Base-by-base conservation (phyloP, 768 basidiomycete species). In the Cystobasidiopsis lactophilus region DNA sequence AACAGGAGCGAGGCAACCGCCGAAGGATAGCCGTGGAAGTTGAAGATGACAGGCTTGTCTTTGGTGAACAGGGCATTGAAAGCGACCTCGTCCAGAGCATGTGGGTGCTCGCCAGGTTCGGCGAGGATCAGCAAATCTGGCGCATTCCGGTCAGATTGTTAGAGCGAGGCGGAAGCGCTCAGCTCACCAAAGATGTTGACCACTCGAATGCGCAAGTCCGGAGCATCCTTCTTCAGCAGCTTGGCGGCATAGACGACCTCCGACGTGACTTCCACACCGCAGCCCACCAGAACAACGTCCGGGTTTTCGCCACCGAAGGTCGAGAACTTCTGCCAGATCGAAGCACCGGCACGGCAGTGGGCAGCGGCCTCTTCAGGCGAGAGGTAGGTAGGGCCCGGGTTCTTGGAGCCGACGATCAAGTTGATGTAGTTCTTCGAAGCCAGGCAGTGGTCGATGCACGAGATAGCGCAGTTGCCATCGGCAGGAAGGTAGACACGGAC, bases 331-430 rank as follows among this genome's bases (percentile, higher is more conserved):
- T 78, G 77, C 86, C 85, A 91, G 38, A 85, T 73, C 1, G 80
- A 83, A 1, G 80, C 80, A 37, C 86, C 86, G 11, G 83, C 82
- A 46, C 83, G 73, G 62, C 86, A 89, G 68, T 88, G 85, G 73
- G 77, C 68, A 52, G 83, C 70, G 9, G 83, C 82, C 57, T 84
- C 82, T 58, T 85, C 80, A 13, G 75, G 73, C 27, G 72, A 75
- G 27, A 85, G 64, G 78, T 80, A 85, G n/a, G 79, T 76, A 2
- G 79, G n/a, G 13, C 40, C 41, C 16, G 51, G 57, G 11, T 27
- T 18, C 48, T 88, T 89, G 65, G 79, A 82, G 24, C 85, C 85
- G 33, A 88, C 82, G 73, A 93, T 82, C 54, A 85, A 66, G 63
- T 86, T 85, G 50, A 85, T 69, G 43, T 86, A 86, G 66, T 85